Evolutionary conservation across 768 basidiomycete species (phyloP).

Genomic region (Serendipita sp.): DNA sequence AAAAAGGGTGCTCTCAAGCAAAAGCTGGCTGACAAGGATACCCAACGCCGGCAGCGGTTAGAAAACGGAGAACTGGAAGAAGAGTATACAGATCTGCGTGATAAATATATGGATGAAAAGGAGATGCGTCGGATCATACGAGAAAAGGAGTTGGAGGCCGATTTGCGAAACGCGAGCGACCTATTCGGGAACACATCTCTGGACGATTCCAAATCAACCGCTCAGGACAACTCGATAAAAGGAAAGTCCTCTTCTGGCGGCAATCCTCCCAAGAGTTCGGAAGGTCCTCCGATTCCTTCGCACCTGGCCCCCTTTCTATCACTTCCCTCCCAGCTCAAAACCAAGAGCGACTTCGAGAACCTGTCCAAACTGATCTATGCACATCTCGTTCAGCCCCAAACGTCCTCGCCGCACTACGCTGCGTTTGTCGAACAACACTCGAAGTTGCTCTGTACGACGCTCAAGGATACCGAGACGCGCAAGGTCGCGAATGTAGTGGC

Average conservation of each 20-base stretch:
- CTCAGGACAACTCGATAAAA: constrained; percentile 32
- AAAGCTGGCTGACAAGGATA: constrained; percentile 87
- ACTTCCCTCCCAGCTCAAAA: constrained; percentile 65
- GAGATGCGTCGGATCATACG: constrained; percentile 64
- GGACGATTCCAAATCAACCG: constrained; percentile 9
- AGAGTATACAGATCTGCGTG: constrained; percentile 7
- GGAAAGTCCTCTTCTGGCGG: constrained; percentile 12
- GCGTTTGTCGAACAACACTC: constrained; percentile 74
- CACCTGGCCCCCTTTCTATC: constrained; percentile 6
- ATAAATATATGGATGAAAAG: constrained; percentile 24
- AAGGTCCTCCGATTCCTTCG: neutral
- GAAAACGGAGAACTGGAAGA: constrained; percentile 28
- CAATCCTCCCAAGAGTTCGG: neutral
- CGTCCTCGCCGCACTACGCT: constrained; percentile 67
- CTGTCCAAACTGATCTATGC: constrained; percentile 64
- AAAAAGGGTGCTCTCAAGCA: constrained; percentile 88
- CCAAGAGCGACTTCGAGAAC: constrained; percentile 72
- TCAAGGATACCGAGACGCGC: constrained; percentile 82
- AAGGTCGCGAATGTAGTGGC: constrained; percentile 76
- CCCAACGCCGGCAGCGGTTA: constrained; percentile 39
- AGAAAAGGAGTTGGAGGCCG: constrained; percentile 71
- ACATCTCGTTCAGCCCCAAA: constrained; percentile 60
- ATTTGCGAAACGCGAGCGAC: constrained; percentile 70
- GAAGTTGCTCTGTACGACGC: constrained; percentile 53
- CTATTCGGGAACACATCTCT: constrained; percentile 58